Evolutionary conservation across 2,329 filamentous ascomycete species (phyloP), one percentile per base, ranked within the genome.

Genomic region (Tolypocladium cylindrosporum): DNA sequence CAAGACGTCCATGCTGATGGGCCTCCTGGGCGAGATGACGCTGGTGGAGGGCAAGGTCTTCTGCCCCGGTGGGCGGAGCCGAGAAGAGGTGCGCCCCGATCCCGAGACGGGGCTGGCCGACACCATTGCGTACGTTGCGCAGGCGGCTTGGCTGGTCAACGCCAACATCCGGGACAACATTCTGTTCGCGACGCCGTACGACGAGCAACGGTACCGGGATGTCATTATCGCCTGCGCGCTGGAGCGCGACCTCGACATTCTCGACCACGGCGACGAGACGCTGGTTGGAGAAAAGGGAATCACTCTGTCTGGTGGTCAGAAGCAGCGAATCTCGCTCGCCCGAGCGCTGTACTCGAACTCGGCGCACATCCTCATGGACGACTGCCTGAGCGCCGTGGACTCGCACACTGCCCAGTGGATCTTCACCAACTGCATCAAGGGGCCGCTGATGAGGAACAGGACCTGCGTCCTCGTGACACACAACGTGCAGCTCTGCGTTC

Each of bases 331-430:
- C 55, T 97, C 93, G 16, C 81, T 99, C 51, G 94, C 94, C n/a
- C 87, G 94, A 64, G 94, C 94, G 1, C 81, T 99, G n/a, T 99
- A 99, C 74, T 96, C 91, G 63, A 93, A 91, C 72, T 95, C 92
- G 7, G 88, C 87, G 56, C 93, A 97, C 71, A 76, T 99, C 19
- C 81, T 99, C 13, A 80, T 99, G 55, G 94, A 99, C 68, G 94
- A 99, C 71, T 96, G 95, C 62, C 80, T 99, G 50, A 97, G 92
- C 68, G 94, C 94, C 36, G 94, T 99, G 40, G 94, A 99, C 71
- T 95, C 94, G 4, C 94, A 99, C 67, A 97, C 94, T 0, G 92
- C 92, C 2, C 95, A 97, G 71, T 97, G 95, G 87, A 97, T 99
- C 64, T 97, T 97, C 74, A 89, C 88, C 69, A 89, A 96, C 72